A percentile compares a stretch with the other conserved stretches of the same genome.
These are phyloP conservation scores for Magnaporthales sp. DNA, from an alignment of 2,329 filamentous ascomycete species.

Conservation along the genomic window DNA sequence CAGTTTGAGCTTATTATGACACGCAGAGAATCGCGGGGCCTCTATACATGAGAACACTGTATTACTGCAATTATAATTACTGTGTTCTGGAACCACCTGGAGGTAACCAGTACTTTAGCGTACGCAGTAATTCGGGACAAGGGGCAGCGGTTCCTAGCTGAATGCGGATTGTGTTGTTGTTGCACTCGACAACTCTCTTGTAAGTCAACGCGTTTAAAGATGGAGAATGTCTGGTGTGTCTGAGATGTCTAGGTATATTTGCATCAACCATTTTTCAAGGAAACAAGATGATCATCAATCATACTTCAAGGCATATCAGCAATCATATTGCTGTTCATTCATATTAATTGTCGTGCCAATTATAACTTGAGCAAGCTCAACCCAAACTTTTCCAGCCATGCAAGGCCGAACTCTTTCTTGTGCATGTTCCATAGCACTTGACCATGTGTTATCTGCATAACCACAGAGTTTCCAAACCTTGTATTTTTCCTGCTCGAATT, in stretches of 20 bases:
- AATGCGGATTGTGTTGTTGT: not conserved
- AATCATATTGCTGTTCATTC: not conserved
- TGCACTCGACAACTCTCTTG: too few species aligned
- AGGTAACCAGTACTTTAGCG: too few species aligned
- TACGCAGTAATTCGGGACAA: too few species aligned
- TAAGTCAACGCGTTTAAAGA: not conserved
- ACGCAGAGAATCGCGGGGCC: not conserved
- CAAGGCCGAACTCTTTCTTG: not conserved
- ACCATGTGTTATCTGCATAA: not conserved
- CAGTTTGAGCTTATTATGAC: not conserved
- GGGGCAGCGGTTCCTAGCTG: too few species aligned
- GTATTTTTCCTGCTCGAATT: not conserved
- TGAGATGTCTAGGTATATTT: too few species aligned
- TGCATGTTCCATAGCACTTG: not conserved
- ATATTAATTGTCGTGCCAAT: not conserved
- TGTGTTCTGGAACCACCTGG: too few species aligned
- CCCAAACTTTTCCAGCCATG: not conserved
- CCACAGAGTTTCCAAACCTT: not conserved
- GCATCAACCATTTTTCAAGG: too few species aligned
- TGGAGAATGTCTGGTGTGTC: too few species aligned
- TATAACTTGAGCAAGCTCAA: not conserved
- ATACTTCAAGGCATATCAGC: not conserved
- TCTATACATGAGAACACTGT: too few species aligned
- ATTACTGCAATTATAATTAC: too few species aligned
- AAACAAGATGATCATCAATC: not conserved